These are phyloP conservation scores for Discostella stelligera DNA, from an alignment of 352 stramenopile species.

Conservation along the genomic window DNA sequence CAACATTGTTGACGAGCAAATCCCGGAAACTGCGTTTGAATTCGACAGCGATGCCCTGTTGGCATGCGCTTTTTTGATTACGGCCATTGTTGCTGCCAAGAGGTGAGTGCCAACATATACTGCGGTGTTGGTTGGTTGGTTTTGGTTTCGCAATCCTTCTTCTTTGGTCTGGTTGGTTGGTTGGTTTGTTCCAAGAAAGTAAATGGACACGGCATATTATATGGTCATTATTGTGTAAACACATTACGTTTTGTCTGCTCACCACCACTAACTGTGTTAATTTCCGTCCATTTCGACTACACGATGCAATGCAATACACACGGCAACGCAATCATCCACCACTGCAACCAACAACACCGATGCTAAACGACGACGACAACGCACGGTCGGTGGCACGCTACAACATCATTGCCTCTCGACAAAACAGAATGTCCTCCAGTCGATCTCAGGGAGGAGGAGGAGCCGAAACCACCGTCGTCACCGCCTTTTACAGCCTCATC, in stretches of 20 bases:
- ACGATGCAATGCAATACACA: too few species aligned
- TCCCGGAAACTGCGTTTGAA: constrained; percentile 67
- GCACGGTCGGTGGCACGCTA: neutral
- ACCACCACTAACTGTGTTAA: too few species aligned
- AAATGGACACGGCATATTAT: too few species aligned
- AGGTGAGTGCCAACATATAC: constrained; percentile 39
- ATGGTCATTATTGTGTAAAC: too few species aligned
- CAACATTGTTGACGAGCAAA: neutral
- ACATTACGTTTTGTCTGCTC: too few species aligned
- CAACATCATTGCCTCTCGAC: neutral
- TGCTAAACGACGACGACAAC: too few species aligned
- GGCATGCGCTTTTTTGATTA: constrained; percentile 64
- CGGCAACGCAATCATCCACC: too few species aligned
- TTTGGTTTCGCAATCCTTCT: too few species aligned
- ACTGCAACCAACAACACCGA: too few species aligned
- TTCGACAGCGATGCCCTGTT: constrained; percentile 57
- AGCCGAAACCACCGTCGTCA: constrained; percentile 81
- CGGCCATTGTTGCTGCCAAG: constrained; percentile 63
- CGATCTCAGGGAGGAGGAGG: constrained; percentile 60
- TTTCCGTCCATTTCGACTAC: too few species aligned
- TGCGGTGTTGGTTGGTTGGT: neutral
- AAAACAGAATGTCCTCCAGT: constrained; percentile 46
- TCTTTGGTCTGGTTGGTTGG: too few species aligned
- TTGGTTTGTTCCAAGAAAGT: too few species aligned
- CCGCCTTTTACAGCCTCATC: constrained; percentile 82